These are phyloP conservation scores for Heracleum sosnowskyi DNA, from an alignment of 129 eudicot genomes.

Conservation along the genomic window DNA sequence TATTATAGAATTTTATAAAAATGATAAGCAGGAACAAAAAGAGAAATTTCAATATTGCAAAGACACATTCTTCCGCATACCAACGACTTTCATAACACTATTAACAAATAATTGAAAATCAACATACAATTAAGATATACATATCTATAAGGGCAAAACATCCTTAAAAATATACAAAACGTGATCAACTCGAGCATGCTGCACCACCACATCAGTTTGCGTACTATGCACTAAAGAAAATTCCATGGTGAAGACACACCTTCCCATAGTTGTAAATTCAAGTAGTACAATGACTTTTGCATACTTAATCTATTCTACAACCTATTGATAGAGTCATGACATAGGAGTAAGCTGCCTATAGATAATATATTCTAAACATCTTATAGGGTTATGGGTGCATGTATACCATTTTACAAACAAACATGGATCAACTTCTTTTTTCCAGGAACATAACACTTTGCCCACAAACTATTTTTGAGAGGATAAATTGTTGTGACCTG, in stretches of 20 bases:
- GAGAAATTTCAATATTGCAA: not conserved
- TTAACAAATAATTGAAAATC: too few relatives aligned
- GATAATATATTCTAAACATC: not conserved
- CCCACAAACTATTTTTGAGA: constrained; percentile 21
- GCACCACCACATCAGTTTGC: not conserved
- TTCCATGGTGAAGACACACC: not conserved
- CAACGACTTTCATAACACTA: not conserved
- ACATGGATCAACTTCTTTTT: not conserved
- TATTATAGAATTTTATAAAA: not conserved
- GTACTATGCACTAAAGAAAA: not conserved
- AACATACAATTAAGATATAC: not conserved
- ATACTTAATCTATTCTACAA: not conserved
- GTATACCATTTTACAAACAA: not conserved
- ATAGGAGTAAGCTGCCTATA: not conserved
- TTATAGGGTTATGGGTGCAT: not conserved
- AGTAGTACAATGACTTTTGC: not conserved
- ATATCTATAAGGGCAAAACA: not conserved
- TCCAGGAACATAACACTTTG: not conserved
- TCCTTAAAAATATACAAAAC: not conserved
- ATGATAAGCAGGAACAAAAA: not conserved
- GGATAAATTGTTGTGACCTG: constrained; percentile 17
- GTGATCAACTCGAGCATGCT: not conserved
- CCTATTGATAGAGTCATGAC: not conserved
- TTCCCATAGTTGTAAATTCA: not conserved
- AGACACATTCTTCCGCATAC: not conserved